Evolutionary conservation across 306 rosid genomes (phyloP).

Genomic region (Prunus armeniaca): DNA sequence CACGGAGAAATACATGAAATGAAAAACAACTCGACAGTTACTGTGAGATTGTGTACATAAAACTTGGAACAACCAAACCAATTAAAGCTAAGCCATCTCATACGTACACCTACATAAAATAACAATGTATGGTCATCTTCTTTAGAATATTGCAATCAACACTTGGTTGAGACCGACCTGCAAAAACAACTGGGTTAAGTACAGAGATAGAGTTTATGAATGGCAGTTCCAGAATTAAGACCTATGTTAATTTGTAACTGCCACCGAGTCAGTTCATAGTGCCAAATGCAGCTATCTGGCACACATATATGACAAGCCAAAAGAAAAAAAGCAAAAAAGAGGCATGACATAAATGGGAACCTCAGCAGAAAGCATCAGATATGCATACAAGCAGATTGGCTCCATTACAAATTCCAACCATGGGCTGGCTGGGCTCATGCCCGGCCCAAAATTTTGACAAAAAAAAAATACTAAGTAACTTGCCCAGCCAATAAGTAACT

Average conservation of each 20-base stretch:
- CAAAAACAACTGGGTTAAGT: neutral
- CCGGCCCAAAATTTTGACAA: too few relatives aligned
- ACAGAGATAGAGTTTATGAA: neutral
- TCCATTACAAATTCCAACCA: too few relatives aligned
- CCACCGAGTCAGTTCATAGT: neutral
- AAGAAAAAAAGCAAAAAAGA: neutral
- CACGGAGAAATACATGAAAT: neutral
- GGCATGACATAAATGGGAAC: neutral
- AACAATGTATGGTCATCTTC: constrained; percentile 7
- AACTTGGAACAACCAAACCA: constrained; percentile 1
- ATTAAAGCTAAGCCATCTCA: neutral
- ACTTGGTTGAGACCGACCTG: constrained; percentile 55
- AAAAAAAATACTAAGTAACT: too few relatives aligned
- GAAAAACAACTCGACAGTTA: neutral
- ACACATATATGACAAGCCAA: neutral
- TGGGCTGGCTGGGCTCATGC: too few relatives aligned
- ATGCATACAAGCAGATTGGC: neutral
- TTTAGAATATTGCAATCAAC: constrained; percentile 31
- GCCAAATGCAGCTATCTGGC: neutral
- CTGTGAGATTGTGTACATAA: constrained; percentile 19
- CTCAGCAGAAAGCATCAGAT: neutral
- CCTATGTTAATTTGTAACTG: neutral
- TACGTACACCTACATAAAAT: neutral
- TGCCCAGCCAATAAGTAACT: too few relatives aligned
- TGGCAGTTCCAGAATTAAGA: neutral